phyloP scores from a whole-genome alignment of 306 rosid genomes.

The Dicorynia guianensis region DNA sequence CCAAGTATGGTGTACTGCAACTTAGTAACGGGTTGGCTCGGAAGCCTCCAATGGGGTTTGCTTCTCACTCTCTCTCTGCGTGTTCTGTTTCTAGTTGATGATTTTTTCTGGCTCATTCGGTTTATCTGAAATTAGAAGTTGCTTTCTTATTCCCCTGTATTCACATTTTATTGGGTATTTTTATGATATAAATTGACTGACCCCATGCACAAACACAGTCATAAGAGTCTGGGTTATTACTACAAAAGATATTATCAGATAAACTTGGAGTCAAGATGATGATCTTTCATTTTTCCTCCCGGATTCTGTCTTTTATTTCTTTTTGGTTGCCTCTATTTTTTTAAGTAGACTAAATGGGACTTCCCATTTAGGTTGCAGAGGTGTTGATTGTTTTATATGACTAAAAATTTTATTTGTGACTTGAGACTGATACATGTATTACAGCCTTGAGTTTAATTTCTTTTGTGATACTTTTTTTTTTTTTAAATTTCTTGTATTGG shows the following conservation, averaged over 20 bases:
- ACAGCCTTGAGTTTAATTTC: not conserved
- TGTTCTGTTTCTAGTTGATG: not conserved
- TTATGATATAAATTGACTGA: not conserved
- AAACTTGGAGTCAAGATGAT: not conserved
- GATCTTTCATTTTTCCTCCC: not conserved
- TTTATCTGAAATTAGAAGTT: not conserved
- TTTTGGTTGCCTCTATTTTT: not conserved
- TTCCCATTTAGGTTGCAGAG: not conserved
- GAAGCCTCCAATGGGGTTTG: slow-evolving; percentile 97
- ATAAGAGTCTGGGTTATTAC: not conserved
- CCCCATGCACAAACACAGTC: not conserved
- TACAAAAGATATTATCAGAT: not conserved
- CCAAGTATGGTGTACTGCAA: slow-evolving; percentile 75
- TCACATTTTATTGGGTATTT: not conserved
- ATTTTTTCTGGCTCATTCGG: not conserved
- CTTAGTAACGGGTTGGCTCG: slow-evolving; percentile 84
- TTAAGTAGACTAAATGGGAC: not conserved
- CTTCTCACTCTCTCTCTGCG: slow-evolving; percentile 23
- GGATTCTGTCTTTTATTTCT: not conserved
- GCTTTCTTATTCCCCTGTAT: not conserved
- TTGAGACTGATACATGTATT: not conserved
- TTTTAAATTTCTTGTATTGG: not conserved
- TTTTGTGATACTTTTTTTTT: not conserved
- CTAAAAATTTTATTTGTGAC: not conserved
- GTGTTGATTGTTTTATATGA: slow-evolving; percentile 17